phyloP scores from a whole-genome alignment of 1,139 yeast genomes.

The Geotrichum aggregatum region DNA sequence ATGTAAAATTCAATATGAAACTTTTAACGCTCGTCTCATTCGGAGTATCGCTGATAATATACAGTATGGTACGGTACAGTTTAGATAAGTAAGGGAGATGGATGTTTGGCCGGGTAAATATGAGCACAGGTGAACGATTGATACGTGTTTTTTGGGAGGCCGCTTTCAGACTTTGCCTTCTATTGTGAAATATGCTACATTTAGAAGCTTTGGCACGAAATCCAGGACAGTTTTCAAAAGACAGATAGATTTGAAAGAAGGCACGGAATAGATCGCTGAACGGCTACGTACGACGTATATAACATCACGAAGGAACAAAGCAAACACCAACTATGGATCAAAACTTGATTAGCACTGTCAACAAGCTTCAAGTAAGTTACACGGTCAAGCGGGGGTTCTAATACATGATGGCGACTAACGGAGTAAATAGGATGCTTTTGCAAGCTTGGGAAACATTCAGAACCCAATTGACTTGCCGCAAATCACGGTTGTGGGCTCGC shows the following conservation, averaged over 20 bases:
- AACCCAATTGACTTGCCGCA: constrained; percentile 75
- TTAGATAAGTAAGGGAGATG: neutral
- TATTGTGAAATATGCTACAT: no score
- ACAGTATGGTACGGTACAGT: no score
- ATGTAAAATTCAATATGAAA: no score
- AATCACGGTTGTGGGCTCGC: constrained; percentile 94
- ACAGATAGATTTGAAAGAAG: neutral
- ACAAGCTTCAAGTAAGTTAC: constrained; percentile 53
- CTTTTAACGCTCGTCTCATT: no score
- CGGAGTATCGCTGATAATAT: no score
- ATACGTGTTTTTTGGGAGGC: neutral
- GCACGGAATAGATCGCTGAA: neutral
- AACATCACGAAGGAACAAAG: neutral
- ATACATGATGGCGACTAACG: neutral
- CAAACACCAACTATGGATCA: constrained; percentile 72
- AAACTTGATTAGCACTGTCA: constrained; percentile 81
- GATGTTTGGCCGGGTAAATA: neutral
- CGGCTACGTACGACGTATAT: neutral
- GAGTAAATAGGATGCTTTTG: constrained; percentile 82
- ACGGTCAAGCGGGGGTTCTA: neutral
- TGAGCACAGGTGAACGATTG: neutral
- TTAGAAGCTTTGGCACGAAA: no score
- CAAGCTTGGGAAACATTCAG: constrained; percentile 68
- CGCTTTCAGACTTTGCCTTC: neutral
- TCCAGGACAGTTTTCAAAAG: neutral